phyloP scores from a whole-genome alignment of 2,329 filamentous ascomycete genomes.

The Fonsecaea pedrosoi region DNA sequence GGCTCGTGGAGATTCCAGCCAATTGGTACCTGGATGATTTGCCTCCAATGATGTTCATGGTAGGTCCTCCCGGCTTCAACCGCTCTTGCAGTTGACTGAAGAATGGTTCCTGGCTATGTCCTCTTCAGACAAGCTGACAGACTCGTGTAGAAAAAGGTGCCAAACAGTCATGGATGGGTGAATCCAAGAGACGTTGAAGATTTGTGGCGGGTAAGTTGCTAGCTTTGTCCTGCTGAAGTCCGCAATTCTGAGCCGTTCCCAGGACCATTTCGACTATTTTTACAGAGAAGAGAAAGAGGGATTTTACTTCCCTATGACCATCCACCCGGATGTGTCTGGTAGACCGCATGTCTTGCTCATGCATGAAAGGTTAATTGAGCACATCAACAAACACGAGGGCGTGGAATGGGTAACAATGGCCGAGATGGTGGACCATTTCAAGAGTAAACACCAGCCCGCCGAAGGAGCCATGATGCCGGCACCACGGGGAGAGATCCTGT shows the following conservation, averaged over 20 bases:
- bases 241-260: conserved; percentile 1
- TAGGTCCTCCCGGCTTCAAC: neutral
- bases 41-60: conserved; percentile 55
- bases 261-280: conserved; percentile 69
- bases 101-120: neutral
- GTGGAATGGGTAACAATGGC: conserved; percentile 62
- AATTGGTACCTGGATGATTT: conserved; percentile 55
- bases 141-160: conserved; percentile 44
- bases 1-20: conserved; percentile 52
- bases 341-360: conserved; percentile 74
- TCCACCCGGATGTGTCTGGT: conserved; percentile 76
- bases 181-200: conserved; percentile 64
- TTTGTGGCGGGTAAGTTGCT: conserved; percentile 50
- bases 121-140: neutral
- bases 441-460: conserved; percentile 65
- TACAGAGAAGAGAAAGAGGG: conserved; percentile 73
- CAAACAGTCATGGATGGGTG: conserved; percentile 65
- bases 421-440: conserved; percentile 75
- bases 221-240: neutral
- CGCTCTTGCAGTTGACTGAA: neutral
- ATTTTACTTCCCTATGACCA: conserved; percentile 70
- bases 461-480: conserved; percentile 68
- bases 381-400: conserved; percentile 68
- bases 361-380: conserved; percentile 74
- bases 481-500: conserved; percentile 19